A percentile compares a stretch with the other conserved stretches of the same genome.
These are phyloP conservation scores for Flammula alnicola DNA, from an alignment of 1,284 basidiomycete species.

Conservation along the genomic window DNA sequence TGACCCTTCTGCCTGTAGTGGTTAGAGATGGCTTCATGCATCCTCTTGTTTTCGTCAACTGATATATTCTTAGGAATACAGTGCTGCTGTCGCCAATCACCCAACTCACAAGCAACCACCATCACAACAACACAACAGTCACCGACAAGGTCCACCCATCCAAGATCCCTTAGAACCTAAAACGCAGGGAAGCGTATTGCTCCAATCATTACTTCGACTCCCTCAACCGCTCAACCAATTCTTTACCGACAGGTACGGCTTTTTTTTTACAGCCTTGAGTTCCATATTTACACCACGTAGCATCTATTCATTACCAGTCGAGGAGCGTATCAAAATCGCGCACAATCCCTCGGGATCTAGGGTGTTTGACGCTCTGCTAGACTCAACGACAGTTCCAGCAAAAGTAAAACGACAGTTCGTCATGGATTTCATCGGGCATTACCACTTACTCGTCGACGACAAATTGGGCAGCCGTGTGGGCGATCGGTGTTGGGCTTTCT, in stretches of 20 bases:
- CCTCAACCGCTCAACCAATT: conserved; percentile 65
- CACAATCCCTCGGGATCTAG: conserved; percentile 80
- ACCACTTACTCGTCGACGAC: conserved; percentile 81
- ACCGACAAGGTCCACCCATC: conserved; percentile 19
- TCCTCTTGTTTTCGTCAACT: neutral
- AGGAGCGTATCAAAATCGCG: conserved; percentile 69
- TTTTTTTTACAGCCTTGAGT: no score
- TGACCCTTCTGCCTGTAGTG: conserved; percentile 63
- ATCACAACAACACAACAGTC: conserved; percentile 19
- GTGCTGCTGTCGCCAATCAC: conserved; percentile 22
- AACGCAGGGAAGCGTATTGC: conserved; percentile 84
- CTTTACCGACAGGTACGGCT: conserved; percentile 70
- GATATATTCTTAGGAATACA: conserved; percentile 42
- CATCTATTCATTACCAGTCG: conserved; percentile 59
- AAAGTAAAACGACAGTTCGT: conserved; percentile 77
- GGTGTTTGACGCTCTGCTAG: conserved; percentile 79
- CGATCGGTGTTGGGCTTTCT: conserved; percentile 84
- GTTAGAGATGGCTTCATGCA: conserved; percentile 37
- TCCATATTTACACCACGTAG: no score
- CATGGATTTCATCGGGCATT: conserved; percentile 76
- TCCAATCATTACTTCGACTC: conserved; percentile 81
- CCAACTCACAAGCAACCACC: conserved; percentile 23
- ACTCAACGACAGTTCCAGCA: conserved; percentile 66
- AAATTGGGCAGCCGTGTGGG: conserved; percentile 87
- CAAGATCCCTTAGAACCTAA: conserved; percentile 54